phyloP scores from a whole-genome alignment of 2,329 filamentous ascomycete genomes.

The Calonectria pseudoturangicola region DNA sequence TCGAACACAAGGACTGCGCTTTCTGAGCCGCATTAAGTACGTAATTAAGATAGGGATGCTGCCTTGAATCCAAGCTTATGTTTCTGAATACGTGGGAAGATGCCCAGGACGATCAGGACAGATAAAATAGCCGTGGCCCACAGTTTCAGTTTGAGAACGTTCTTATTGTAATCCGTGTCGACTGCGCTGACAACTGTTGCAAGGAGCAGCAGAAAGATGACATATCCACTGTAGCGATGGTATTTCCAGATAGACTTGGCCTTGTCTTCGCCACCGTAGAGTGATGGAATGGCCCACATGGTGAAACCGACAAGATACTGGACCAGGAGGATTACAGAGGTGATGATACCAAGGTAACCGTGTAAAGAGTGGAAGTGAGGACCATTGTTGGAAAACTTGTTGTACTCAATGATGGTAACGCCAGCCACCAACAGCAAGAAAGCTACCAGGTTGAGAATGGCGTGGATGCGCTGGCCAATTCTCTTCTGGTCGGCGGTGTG shows the following conservation, averaged over 20 bases:
- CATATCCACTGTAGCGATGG: constrained; percentile 86
- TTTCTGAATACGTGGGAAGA: constrained; percentile 87
- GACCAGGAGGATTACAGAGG: constrained; percentile 80
- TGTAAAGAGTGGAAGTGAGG: constrained; percentile 88
- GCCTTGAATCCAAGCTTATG: constrained; percentile 80
- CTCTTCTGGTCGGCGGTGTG: constrained; percentile 84
- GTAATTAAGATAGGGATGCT: constrained; percentile 39
- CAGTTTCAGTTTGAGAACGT: constrained; percentile 81
- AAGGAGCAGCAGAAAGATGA: constrained; percentile 81
- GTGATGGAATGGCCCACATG: constrained; percentile 83
- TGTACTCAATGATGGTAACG: constrained; percentile 84
- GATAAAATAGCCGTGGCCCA: constrained; percentile 84
- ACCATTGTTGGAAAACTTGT: constrained; percentile 83
- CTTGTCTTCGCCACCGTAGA: constrained; percentile 86
- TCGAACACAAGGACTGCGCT: no score
- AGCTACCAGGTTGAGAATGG: constrained; percentile 79
- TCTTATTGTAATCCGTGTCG: constrained; percentile 83
- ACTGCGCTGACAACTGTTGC: constrained; percentile 85
- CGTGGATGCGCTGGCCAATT: constrained; percentile 77
- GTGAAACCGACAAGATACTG: constrained; percentile 89
- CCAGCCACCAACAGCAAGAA: constrained; percentile 78
- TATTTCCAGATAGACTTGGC: constrained; percentile 94
- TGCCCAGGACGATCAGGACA: constrained; percentile 80
- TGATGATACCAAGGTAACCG: constrained; percentile 86
- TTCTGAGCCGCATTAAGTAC: no score